Conservation (phyloP, 2,329 filamentous ascomycete species). For the Calonectria montana region DNA sequence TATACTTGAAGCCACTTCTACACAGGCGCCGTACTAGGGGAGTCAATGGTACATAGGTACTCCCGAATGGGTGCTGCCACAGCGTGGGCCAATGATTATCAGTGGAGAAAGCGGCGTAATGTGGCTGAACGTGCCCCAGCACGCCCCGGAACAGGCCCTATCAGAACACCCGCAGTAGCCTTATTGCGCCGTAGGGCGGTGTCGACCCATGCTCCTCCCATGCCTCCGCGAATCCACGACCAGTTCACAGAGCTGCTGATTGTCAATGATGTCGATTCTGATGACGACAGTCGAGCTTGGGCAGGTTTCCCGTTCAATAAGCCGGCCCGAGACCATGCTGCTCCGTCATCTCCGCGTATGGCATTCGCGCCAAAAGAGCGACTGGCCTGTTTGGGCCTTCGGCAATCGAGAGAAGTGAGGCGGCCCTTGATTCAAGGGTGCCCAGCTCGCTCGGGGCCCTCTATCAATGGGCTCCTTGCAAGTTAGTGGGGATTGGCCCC, state of each 20-base stretch:
- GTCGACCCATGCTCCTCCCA: not conserved
- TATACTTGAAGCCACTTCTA: slow-evolving; percentile 12
- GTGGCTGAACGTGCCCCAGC: slow-evolving; percentile 20
- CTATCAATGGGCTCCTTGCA: not conserved
- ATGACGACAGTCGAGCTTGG: not conserved
- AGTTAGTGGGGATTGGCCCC: slow-evolving; percentile 3
- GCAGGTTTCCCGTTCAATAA: not conserved
- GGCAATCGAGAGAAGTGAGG: slow-evolving; percentile 9
- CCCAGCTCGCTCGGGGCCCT: not conserved
- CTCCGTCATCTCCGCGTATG: not conserved
- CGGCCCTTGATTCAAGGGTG: not conserved
- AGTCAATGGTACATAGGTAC: not conserved
- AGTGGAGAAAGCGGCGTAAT: slow-evolving; percentile 16
- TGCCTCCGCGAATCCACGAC: not conserved
- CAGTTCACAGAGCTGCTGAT: not conserved
- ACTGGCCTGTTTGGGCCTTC: not conserved
- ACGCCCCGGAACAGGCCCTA: not conserved
- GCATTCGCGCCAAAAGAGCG: not conserved
- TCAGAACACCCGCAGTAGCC: not conserved
- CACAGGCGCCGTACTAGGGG: not conserved
- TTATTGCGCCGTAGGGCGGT: slow-evolving; percentile 2
- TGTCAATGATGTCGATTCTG: not conserved
- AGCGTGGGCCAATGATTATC: slow-evolving; percentile 2
- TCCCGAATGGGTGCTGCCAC: not conserved
- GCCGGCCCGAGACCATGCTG: not conserved